phyloP scores from a whole-genome alignment of 441 rosid genomes.

The Pelargonium myrrhifolium region DNA sequence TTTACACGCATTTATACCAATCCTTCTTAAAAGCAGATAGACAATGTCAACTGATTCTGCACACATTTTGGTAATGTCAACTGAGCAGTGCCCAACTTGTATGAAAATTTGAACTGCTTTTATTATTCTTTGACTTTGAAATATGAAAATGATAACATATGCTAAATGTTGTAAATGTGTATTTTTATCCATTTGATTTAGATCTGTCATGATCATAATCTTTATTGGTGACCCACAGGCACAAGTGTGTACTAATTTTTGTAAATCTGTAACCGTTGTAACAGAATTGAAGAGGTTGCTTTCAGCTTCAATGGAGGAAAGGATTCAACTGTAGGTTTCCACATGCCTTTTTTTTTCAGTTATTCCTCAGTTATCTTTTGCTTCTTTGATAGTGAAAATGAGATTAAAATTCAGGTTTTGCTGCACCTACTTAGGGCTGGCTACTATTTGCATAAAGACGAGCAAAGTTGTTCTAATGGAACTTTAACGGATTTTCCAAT shows the following conservation, averaged over 20 bases:
- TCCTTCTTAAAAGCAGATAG: too few relatives aligned
- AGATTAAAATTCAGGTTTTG: conserved; percentile 59
- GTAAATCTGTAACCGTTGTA: conserved; percentile 20
- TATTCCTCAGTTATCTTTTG: conserved; percentile 15
- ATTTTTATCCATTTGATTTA: background rate
- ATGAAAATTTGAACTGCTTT: too few relatives aligned
- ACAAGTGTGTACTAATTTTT: conserved; percentile 1
- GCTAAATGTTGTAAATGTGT: background rate
- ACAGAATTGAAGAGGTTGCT: conserved; percentile 90
- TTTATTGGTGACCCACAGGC: background rate
- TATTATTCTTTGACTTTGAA: too few relatives aligned
- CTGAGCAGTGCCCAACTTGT: too few relatives aligned
- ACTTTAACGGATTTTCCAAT: conserved; percentile 57
- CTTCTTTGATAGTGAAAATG: conserved; percentile 11
- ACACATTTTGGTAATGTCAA: too few relatives aligned
- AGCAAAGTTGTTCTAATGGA: conserved; percentile 51
- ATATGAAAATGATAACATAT: background rate
- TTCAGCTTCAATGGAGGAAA: conserved; percentile 99
- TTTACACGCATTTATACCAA: too few relatives aligned
- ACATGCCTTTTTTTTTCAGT: conserved; percentile 11
- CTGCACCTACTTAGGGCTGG: conserved; percentile 98
- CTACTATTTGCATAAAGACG: conserved; percentile 57
- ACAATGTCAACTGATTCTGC: too few relatives aligned
- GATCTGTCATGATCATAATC: background rate
- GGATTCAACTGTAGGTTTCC: conserved; percentile 82